phyloP scores from a whole-genome alignment of 306 rosid species.

The Prunus dulcis region DNA sequence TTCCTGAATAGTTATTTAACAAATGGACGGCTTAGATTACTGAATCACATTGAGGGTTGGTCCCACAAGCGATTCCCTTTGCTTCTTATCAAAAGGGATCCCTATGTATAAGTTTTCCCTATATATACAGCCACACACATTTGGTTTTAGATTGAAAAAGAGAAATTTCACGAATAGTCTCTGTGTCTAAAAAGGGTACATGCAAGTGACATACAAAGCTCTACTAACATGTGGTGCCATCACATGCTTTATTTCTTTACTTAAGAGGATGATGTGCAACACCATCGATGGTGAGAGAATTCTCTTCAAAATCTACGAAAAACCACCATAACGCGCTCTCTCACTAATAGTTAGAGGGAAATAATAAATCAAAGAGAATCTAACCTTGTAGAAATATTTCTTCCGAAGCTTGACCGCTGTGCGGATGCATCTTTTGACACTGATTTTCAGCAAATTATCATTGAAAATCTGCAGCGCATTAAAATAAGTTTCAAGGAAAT shows the following conservation, averaged over 20 bases:
- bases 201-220: background rate
- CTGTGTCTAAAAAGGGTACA: background rate
- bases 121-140: background rate
- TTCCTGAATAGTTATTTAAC: background rate
- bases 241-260: background rate
- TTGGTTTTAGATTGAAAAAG: background rate
- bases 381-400: constrained; percentile 81
- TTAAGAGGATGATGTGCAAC: no score
- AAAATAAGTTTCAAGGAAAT: constrained; percentile 8
- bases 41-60: background rate
- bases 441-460: constrained; percentile 76
- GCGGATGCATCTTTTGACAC: constrained; percentile 70
- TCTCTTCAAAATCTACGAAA: background rate
- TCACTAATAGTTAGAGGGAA: constrained; percentile 10
- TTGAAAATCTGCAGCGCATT: constrained; percentile 67
- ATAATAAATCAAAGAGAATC: constrained; percentile 21
- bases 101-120: background rate
- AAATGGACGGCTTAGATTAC: background rate
- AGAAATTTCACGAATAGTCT: background rate
- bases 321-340: constrained; percentile 5
- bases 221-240: background rate
- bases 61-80: background rate
- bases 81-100: background rate
- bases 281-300: background rate
- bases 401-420: constrained; percentile 78